Conservation (phyloP, 2,329 filamentous ascomycete species). For the Aspergillus sp. region DNA sequence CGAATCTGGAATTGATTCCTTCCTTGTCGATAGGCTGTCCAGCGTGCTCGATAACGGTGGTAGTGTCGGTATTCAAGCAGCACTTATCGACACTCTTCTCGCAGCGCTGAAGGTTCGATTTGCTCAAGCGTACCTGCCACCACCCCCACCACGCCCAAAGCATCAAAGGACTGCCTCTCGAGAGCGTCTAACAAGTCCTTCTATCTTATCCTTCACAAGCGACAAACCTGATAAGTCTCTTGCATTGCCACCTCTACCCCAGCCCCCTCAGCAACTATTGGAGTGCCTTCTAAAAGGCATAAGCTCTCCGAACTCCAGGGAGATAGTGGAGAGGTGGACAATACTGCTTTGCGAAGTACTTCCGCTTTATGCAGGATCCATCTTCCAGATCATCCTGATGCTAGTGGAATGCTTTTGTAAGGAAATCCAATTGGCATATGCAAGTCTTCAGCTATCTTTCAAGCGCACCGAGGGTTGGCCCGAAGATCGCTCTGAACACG, state of each 20-base stretch:
- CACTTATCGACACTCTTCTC: slow-evolving; percentile 76
- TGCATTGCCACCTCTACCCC: slow-evolving; percentile 36
- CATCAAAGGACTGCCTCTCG: slow-evolving; percentile 42
- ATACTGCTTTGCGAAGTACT: slow-evolving; percentile 79
- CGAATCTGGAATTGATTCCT: slow-evolving; percentile 63
- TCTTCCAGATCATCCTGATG: slow-evolving; percentile 88
- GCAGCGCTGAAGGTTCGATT: slow-evolving; percentile 67
- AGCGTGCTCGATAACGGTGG: slow-evolving; percentile 58
- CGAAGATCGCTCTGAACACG: slow-evolving; percentile 59
- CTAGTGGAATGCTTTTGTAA: slow-evolving; percentile 85
- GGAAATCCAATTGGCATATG: slow-evolving; percentile 73
- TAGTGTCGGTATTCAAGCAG: slow-evolving; percentile 72
- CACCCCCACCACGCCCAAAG: slow-evolving; percentile 31
- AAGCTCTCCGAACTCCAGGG: slow-evolving; percentile 69
- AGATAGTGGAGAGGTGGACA: slow-evolving; percentile 89
- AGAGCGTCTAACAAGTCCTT: slow-evolving; percentile 43
- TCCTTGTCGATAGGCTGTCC: slow-evolving; percentile 68
- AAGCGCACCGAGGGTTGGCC: slow-evolving; percentile 42
- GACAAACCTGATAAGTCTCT: slow-evolving; percentile 46
- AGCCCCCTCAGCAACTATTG: slow-evolving; percentile 67
- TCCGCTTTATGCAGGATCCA: slow-evolving; percentile 77
- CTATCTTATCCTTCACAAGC: slow-evolving; percentile 48
- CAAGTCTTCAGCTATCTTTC: slow-evolving; percentile 60
- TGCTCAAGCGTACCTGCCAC: slow-evolving; percentile 38
- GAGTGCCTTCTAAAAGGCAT: slow-evolving; percentile 81